Evolutionary conservation across 2,329 filamentous ascomycete species (phyloP), one percentile per base, ranked within the genome.

Genomic region (Xylaria sp.): DNA sequence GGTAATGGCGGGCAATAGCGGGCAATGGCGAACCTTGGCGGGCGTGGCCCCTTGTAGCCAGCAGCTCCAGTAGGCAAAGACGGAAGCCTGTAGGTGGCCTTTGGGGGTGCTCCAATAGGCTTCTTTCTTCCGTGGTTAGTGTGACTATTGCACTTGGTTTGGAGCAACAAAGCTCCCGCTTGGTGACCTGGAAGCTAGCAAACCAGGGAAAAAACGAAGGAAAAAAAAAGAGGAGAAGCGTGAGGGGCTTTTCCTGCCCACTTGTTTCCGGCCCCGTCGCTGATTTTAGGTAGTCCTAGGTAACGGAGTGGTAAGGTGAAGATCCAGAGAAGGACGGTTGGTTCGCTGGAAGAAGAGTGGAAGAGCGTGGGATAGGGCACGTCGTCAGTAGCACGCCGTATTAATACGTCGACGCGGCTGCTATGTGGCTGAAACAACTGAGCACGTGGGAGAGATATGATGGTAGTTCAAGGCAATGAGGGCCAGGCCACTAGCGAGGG

Each of bases 11-110:
- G 49, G 51, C 51, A 65, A 65, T 53, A 59, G 59, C 44, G 56
- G 49, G 31, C 51, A 65, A 65, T 59, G 13, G 65, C 53, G 20
- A 65, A 40, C 48, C 46, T 60, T 60, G 61, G 63, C 66, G 58
- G 40, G 26, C 33, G 48, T 54, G 53, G 54, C 38, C 38, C 59
- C 59, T 46, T 51, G 44, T 38, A 31, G 31, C 54, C 33, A 17
- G 64, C 28, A 51, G 58, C 42, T 58, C 42, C 59, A 57, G 64
- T 49, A 51, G 51, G 64, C 44, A 28, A 28, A 26, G 11, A 42
- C 33, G 36, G 23, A 42, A 42, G 59, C 28, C 53, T 38, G 51
- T 38, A 66, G 44, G 28, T 59, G n/a, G n/a, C 40, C 31, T 48
- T 28, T 38, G 10, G 38, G 49, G 44, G 57, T 40, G 59, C 59